Base-by-base conservation (phyloP, 2,329 filamentous ascomycete species). In the Aspergillus intermedius region DNA sequence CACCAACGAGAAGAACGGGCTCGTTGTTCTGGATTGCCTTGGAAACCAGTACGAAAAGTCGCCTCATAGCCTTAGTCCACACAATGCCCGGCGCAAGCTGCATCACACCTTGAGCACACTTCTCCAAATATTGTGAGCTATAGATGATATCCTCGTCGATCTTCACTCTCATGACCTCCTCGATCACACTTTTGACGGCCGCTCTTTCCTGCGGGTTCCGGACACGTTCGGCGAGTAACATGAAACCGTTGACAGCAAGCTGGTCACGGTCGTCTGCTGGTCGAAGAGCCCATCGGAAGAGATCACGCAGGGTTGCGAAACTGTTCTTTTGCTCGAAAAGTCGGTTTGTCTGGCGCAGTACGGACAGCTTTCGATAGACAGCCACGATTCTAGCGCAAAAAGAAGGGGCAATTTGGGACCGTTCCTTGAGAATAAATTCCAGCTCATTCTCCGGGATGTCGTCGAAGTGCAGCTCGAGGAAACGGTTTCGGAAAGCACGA, bases 251-350 rank as follows among this genome's bases (percentile, higher is more conserved):
- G 10, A 83, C 77, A 1, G 93, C 93, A 49, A 99, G 83, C 54
- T 96, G 84, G 54, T 97, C 87, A 9, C 91, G 83, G 23, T 84
- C 88, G 55, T 95, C 88, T 0, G 90, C 90, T 49, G 84, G 82
- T 59, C 93, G 81, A 49, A 94, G 73, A 3, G 93, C 91, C 93
- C 93, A 99, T 57, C 93, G 80, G 64, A 98, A 99, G 34, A 99
- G 75, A 67, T 99, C 93, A 78, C 93, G 81, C 42, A 99, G 75
- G 2, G 93, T 99, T 2, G 94, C 93, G 67, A 98, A 98, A 65
- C 91, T 91, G 64, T 91, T 93, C 68, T 95, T 95, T 62, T 96
- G 89, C 71, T 98, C 94, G 63, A 98, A 98, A 4, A 98, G 74
- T 41, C 94, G 79, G 62, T 84, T 91, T 19, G 91, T 89, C 69